Base-by-base conservation (phyloP, 2,329 filamentous ascomycete genomes). In the Aspergillus calidoustus region DNA sequence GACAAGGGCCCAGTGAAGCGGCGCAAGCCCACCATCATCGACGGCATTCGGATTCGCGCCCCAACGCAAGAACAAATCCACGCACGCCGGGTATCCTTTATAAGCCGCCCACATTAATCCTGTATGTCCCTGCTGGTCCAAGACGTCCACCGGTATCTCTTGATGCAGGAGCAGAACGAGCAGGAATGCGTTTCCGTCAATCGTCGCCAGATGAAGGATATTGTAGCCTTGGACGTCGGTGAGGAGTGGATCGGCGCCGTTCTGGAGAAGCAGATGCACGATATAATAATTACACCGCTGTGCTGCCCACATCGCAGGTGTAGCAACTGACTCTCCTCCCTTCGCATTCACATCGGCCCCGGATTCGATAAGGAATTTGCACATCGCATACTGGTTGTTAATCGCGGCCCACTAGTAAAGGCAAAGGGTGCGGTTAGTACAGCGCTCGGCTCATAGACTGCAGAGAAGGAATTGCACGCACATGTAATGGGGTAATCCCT, bases 41-140 rank as follows among this genome's bases (percentile, higher is more conserved):
- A 86, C 88, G 38, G 92, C 90, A 77, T 96, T 92, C 8, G 97
- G 92, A 74, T 93, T 95, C 43, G 95, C 95, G 57, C 95, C 96
- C 93, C 95, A 99, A 69, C 93, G 88, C 62, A 99, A 80, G 67
- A 97, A 94, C 48, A 98, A 78, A 74, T 98, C 95, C 52, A 98
- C 94, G 70, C 92, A 96, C 51, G 90, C 89, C 0, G 94, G 92
- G 74, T 90, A 97, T 41, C 96, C 95, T 79, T 99, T 99, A 82
- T 99, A 99, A 17, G 94, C 94, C 19, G 95, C 92, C 95, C 95
- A 99, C 95, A 99, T 99, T 64, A 99, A 84, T 63, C 90, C 90
- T 1, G 95, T 98, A 77, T 99, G 96, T 6, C 93, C 92, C 74
- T 93, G 94, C 54, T 87, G 87, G 78, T 99, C 95, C 57, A 90